Base-by-base conservation (phyloP, 441 rosid genomes). In the Omphalea diandra region DNA sequence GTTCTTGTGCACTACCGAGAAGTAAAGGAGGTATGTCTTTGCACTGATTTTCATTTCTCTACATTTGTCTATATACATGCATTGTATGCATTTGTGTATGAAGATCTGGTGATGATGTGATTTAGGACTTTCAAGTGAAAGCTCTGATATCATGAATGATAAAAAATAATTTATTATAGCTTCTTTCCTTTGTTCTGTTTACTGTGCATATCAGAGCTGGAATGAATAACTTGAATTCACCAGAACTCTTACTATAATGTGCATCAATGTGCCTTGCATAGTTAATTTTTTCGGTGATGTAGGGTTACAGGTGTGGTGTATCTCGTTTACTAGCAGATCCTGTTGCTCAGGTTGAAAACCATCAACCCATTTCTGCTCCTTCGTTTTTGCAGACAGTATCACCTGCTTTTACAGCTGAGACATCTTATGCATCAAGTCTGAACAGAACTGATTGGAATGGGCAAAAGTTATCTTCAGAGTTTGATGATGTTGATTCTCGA, bases 1-100 rank as follows among this genome's bases (percentile, higher is more conserved):
- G 94, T 88, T 64, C 83, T 88, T 64, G 94, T 88, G 52, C 94
- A 88, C 79, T 88, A 88, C 76, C 80, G 88, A 73, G 90, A 85
- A 80, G 86, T 88, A 63, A 85, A 81, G 63, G 89, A 86, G 89
- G 93, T 88, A 85, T 56, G 47, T 55, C 40, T 61, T 77, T 53
- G 29, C 27, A 7, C 29, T 69, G 33, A 49, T 70, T 70, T 64
- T 53, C n/a, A 1, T 69, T 58, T 32, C 36, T 64, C 35, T n/a
- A 5, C 31, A 14, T 18, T 14, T 66, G 11, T 33, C 47, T 55
- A 0, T 7, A 5, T 17, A 8, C 12, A 20, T 43, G 18, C 20
- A 40, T 11, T 44, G 14, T 55, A 17, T 52, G 3, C 35, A 15
- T 14, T 3, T 26, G 9, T 29, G 17, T 29, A 6, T 53, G 18